Evolutionary conservation across 768 basidiomycete genomes (phyloP).

Genomic region (Pisolithus orientalis): DNA sequence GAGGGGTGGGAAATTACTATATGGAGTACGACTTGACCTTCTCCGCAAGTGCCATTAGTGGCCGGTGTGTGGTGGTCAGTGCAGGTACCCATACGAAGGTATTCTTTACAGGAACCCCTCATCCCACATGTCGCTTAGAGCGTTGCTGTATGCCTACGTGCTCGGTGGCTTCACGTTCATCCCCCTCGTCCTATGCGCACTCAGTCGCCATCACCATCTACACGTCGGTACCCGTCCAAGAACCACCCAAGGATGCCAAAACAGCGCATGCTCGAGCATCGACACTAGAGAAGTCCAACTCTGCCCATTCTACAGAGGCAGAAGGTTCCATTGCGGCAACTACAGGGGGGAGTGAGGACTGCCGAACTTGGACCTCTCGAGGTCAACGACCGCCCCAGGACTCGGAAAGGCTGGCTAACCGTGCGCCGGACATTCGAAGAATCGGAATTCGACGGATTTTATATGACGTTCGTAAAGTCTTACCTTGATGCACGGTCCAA

Average conservation of each 20-base stretch:
- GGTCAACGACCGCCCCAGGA: conserved; percentile 51
- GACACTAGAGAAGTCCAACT: background rate
- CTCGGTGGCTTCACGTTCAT: conserved; percentile 88
- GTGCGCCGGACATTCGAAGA: conserved; percentile 78
- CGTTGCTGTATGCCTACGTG: conserved; percentile 77
- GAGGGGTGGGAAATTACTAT: background rate
- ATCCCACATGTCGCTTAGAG: conserved; percentile 55
- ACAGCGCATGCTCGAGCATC: background rate
- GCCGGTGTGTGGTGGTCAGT: background rate
- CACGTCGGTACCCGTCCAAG: conserved; percentile 76
- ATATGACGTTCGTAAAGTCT: conserved; percentile 73
- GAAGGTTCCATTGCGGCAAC: conserved; percentile 12
- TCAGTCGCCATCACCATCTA: conserved; percentile 65
- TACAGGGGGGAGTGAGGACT: conserved; percentile 24
- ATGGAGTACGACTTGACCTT: background rate
- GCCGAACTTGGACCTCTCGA: conserved; percentile 26
- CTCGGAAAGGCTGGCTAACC: conserved; percentile 79
- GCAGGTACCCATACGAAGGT: background rate
- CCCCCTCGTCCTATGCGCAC: conserved; percentile 59
- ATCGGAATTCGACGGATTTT: conserved; percentile 52
- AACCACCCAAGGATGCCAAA: conserved; percentile 36
- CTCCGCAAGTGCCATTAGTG: background rate
- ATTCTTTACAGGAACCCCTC: background rate
- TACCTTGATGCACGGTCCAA: conserved; percentile 79
- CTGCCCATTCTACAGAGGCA: background rate